phyloP scores from a whole-genome alignment of 164 flowering plant species.

The Aristolochia fimbriata region DNA sequence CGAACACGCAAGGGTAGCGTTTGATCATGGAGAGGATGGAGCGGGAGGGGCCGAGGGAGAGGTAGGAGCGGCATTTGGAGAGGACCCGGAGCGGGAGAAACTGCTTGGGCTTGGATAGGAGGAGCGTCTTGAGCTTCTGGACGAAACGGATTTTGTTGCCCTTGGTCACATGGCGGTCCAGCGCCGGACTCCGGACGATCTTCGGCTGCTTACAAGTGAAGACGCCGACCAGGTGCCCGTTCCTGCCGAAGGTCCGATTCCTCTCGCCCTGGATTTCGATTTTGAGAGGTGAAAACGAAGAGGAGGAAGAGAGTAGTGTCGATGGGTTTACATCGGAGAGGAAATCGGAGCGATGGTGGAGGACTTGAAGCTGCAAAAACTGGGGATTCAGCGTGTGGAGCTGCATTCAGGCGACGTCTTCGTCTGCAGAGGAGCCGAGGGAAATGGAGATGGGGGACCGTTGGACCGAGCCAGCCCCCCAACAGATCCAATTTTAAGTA shows the following conservation, averaged over 20 bases:
- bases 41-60: slow-evolving; percentile 41
- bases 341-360: slow-evolving; percentile 9
- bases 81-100: slow-evolving; percentile 56
- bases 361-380: no score
- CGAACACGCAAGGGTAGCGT: slow-evolving; percentile 77
- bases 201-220: not conserved
- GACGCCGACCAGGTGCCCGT: no score
- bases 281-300: not conserved
- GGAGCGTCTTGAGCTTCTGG: slow-evolving; percentile 69
- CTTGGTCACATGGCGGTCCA: slow-evolving; percentile 60
- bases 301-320: not conserved
- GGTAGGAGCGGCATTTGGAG: slow-evolving; percentile 71
- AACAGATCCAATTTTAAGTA: no score
- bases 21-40: slow-evolving; percentile 62
- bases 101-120: slow-evolving; percentile 84
- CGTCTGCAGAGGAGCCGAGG: no score
- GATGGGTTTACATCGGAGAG: slow-evolving; percentile 1
- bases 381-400: not conserved
- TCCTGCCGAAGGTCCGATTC: no score
- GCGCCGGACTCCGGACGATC: slow-evolving; percentile 36
- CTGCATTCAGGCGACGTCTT: not conserved
- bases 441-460: no score
- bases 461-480: no score
- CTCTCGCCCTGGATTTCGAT: not conserved
- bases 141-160: slow-evolving; percentile 69